These are phyloP conservation scores for Colletotrichum viniferum DNA, from an alignment of 2,329 filamentous ascomycete genomes.

Conservation along the genomic window DNA sequence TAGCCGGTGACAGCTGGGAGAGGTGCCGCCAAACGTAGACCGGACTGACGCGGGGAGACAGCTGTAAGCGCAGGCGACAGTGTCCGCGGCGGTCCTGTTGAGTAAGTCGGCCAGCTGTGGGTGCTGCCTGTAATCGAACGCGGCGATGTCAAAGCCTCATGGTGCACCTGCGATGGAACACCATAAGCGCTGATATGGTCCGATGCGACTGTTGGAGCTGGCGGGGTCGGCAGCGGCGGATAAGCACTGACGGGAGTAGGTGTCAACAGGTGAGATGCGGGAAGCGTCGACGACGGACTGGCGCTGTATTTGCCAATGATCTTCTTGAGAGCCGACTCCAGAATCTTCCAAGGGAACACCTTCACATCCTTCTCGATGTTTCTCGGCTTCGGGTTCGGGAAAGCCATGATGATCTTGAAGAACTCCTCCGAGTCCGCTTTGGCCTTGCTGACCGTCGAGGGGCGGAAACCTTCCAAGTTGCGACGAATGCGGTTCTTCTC, in stretches of 20 bases:
- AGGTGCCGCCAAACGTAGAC: slow-evolving; percentile 24
- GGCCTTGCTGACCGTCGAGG: slow-evolving; percentile 89
- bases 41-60: slow-evolving; percentile 33
- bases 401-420: slow-evolving; percentile 99
- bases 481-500: slow-evolving; percentile 98
- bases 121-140: slow-evolving; percentile 54
- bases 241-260: slow-evolving; percentile 44
- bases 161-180: slow-evolving; percentile 42
- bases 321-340: slow-evolving; percentile 89
- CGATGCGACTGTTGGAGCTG: slow-evolving; percentile 36
- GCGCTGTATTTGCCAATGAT: slow-evolving; percentile 94
- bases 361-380: slow-evolving; percentile 99
- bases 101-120: slow-evolving; percentile 54
- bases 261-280: slow-evolving; percentile 44
- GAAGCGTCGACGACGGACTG: slow-evolving; percentile 44
- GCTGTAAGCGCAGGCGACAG: slow-evolving; percentile 48
- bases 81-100: slow-evolving; percentile 41
- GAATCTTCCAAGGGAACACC: slow-evolving; percentile 95
- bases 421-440: slow-evolving; percentile 94
- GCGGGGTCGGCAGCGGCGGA: slow-evolving; percentile 51
- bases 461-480: slow-evolving; percentile 93
- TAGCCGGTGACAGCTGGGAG: slow-evolving; percentile 45
- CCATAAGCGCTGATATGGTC: slow-evolving; percentile 43
- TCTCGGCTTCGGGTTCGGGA: slow-evolving; percentile 90
- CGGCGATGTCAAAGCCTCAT: slow-evolving; percentile 57